A percentile compares a stretch with the other conserved stretches of the same genome.
These are phyloP conservation scores for Aspergillus versicolor DNA, from an alignment of 2,329 filamentous ascomycete species.

Conservation along the genomic window DNA sequence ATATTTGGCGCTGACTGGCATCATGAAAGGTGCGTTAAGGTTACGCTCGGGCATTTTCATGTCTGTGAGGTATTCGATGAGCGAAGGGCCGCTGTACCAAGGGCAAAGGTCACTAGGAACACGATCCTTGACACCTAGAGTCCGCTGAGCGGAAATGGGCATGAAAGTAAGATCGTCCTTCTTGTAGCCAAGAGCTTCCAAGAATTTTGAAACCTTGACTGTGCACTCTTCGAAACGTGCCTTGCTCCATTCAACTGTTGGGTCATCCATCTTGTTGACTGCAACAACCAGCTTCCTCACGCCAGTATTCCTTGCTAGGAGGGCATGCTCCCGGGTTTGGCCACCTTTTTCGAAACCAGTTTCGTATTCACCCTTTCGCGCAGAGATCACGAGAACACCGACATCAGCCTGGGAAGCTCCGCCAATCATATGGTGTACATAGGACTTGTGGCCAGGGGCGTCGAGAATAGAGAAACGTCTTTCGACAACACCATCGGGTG, in stretches of 20 bases:
- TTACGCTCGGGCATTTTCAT: constrained; percentile 95
- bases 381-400: constrained; percentile 91
- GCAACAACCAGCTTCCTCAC: constrained; percentile 94
- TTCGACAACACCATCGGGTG: constrained; percentile 61
- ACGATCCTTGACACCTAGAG: constrained; percentile 82
- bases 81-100: constrained; percentile 86
- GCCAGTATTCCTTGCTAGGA: constrained; percentile 96
- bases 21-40: constrained; percentile 98
- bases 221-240: constrained; percentile 91
- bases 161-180: constrained; percentile 94
- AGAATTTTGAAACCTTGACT: constrained; percentile 79
- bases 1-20: constrained; percentile 96
- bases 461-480: constrained; percentile 95
- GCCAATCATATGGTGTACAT: constrained; percentile 97
- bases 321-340: constrained; percentile 95
- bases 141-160: constrained; percentile 89
- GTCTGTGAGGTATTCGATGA: constrained; percentile 91
- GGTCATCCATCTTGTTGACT: constrained; percentile 99
- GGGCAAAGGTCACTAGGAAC: constrained; percentile 72
- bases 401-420: constrained; percentile 91
- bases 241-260: constrained; percentile 93
- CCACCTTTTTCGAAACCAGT: constrained; percentile 96
- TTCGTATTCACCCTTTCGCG: constrained; percentile 97
- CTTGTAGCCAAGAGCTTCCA: constrained; percentile 93
- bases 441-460: constrained; percentile 96